Base-by-base conservation (phyloP, 345 rosid genomes). In the Populus davidiana region DNA sequence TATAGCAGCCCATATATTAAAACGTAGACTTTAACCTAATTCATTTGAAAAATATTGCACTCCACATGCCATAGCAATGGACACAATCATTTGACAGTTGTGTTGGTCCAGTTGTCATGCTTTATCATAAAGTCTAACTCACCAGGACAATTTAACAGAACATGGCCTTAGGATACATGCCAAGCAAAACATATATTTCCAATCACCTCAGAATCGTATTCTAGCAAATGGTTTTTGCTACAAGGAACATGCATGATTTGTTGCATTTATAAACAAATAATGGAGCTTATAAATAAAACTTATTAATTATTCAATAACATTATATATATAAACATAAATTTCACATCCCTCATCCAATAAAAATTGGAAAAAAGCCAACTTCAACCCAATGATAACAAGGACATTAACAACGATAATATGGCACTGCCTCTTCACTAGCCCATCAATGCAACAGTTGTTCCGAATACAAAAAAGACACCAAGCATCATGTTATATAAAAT, bases 371-470 rank as follows among this genome's bases (percentile, higher is more conserved):
- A 38, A 52, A 67, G n/a, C 35, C 54, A 70, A 61, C 8, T 52
- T 21, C 10, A 41, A 35, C 65, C 47, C 23, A 64, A 69, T 20
- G 17, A 61, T 13, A 63, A 38, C 2, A 69, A 27, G 17, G 70
- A 0, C 23, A 33, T 33, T 33, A 63, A 1, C 16, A 70, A 44
- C 43, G 49, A 31, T 23, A 54, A n/a, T 61, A 74, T 5, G 76
- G 93, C 93, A 88, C 91, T 85, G 90, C 87, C 90, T 88, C 94
- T 84, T 38, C 81, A 86, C 91, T 88, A 85, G 86, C 82, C 77
- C 83, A 71, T 56, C 27, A 63, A 36, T 25, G 73, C 82, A 59
- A 78, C 20, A 17, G 72, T 13, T 5, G 81, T 56, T 52, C 84
- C 87, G 11, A 79, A 71, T 17, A 69, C 75, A 12, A 79, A 65